These are phyloP conservation scores for Tricholoma bakamatsutake DNA, from an alignment of 768 basidiomycete species.

Conservation along the genomic window DNA sequence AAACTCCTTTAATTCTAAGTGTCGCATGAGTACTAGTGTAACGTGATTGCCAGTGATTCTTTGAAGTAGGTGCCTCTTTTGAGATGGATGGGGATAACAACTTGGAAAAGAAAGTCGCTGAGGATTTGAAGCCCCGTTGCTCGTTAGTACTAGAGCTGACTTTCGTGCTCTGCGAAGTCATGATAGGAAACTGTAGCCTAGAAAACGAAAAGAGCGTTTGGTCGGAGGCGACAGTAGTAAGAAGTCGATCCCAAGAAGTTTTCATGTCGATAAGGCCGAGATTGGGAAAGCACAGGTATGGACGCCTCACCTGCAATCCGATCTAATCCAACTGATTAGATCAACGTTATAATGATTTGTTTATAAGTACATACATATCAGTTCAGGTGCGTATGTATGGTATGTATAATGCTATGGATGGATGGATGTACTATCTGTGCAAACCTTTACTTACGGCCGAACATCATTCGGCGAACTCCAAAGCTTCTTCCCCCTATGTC, in stretches of 20 bases:
- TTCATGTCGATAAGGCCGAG: not conserved
- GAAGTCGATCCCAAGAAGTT: not conserved
- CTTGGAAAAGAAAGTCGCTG: constrained; percentile 9
- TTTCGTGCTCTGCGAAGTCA: not conserved
- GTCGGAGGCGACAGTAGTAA: not conserved
- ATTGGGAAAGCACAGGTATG: not conserved
- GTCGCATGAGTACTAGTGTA: not conserved
- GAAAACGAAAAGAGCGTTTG: constrained; percentile 1
- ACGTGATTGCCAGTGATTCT: not conserved
- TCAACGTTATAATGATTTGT: not conserved
- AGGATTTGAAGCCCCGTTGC: not conserved
- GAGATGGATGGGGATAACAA: constrained; percentile 13
- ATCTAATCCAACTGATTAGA: not conserved
- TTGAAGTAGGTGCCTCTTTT: constrained; percentile 1
- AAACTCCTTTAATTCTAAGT: constrained; percentile 15
- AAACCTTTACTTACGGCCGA: not conserved
- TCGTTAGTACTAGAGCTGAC: constrained; percentile 2
- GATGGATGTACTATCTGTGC: not conserved
- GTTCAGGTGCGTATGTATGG: not conserved
- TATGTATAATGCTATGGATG: constrained; percentile 1
- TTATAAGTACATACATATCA: no score
- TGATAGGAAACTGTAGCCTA: not conserved
- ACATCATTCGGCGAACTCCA: constrained; percentile 10
- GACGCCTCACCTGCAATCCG: not conserved
- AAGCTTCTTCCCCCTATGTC: not conserved